Percentiles rank a stretch among this genome's conserved stretches.
Evolutionary conservation across 2,329 filamentous ascomycete species (phyloP).

Genomic region (Claviceps quebecensis): DNA sequence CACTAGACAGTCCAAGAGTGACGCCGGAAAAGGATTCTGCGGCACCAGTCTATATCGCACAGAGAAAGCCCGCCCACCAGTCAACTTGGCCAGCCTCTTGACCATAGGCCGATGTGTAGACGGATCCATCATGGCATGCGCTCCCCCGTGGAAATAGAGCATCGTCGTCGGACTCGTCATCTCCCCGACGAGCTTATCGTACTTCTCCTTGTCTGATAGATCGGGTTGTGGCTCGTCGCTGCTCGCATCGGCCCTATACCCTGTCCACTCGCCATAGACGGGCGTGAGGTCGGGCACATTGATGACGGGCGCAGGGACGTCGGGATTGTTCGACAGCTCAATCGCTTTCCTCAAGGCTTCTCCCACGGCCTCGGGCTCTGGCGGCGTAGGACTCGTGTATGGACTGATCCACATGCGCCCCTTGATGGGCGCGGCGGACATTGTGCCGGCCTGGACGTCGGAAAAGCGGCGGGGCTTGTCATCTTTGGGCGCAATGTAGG

Average conservation of each 20-base stretch:
- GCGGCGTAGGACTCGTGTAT: conserved; percentile 47
- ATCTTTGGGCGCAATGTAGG: conserved; percentile 32
- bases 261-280: conserved; percentile 65
- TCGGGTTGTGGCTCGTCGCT: conserved; percentile 35
- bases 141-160: conserved; percentile 65
- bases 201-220: conserved; percentile 51
- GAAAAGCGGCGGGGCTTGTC: conserved; percentile 36
- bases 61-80: conserved; percentile 53
- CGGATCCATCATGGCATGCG: conserved; percentile 60
- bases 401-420: conserved; percentile 72
- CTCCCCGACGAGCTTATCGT: conserved; percentile 52
- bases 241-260: conserved; percentile 44
- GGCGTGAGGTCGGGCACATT: conserved; percentile 37
- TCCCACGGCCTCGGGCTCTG: conserved; percentile 36
- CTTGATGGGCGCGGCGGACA: conserved; percentile 54
- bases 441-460: conserved; percentile 47
- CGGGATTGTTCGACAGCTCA: conserved; percentile 10
- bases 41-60: conserved; percentile 65
- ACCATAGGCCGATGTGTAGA: conserved; percentile 45
- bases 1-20: conserved; percentile 57
- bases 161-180: conserved; percentile 48
- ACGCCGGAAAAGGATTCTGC: conserved; percentile 60
- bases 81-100: conserved; percentile 50
- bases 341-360: conserved; percentile 45
- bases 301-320: conserved; percentile 6